A percentile compares a stretch with the other conserved stretches of the same genome.
Evolutionary conservation across 805 yeast genomes (phyloP).

Genomic region (Saccharomycopsis lassenensis): DNA sequence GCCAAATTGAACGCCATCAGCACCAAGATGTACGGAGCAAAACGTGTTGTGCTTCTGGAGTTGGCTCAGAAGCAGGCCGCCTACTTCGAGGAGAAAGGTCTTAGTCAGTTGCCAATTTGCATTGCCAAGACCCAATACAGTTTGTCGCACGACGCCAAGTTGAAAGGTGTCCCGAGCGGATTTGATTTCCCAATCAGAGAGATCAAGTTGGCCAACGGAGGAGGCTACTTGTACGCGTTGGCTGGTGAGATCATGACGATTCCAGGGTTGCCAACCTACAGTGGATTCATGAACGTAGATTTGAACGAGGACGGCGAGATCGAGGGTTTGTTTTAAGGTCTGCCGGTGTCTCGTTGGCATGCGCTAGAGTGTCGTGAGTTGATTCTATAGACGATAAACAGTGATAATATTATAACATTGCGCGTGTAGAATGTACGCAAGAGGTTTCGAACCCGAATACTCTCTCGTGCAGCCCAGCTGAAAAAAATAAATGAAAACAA

Average conservation of each 20-base stretch:
- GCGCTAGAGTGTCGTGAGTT: no score
- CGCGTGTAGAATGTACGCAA: no score
- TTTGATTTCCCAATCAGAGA: constrained; percentile 92
- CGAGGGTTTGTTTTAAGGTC: constrained; percentile 69
- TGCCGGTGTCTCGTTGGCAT: no score
- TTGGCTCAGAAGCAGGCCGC: constrained; percentile 75
- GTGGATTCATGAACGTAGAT: constrained; percentile 96
- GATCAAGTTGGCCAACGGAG: constrained; percentile 90
- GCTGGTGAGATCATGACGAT: constrained; percentile 97
- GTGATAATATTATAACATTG: no score
- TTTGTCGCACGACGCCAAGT: constrained; percentile 81
- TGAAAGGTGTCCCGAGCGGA: constrained; percentile 93
- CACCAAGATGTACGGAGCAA: constrained; percentile 87
- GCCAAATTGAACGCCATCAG: constrained; percentile 74
- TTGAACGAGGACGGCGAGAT: constrained; percentile 84
- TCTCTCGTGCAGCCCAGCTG: no score
- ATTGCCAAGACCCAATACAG: constrained; percentile 98
- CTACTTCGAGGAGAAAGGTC: constrained; percentile 77
- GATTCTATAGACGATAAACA: no score
- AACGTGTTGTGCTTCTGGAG: constrained; percentile 68
- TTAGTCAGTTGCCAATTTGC: constrained; percentile 84
- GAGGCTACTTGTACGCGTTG: constrained; percentile 90
- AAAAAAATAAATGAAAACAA: no score
- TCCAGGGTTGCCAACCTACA: constrained; percentile 93
- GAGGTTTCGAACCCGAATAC: no score